Evolutionary conservation across 441 rosid genomes (phyloP).

Genomic region (Pelargonium fulgidum): DNA sequence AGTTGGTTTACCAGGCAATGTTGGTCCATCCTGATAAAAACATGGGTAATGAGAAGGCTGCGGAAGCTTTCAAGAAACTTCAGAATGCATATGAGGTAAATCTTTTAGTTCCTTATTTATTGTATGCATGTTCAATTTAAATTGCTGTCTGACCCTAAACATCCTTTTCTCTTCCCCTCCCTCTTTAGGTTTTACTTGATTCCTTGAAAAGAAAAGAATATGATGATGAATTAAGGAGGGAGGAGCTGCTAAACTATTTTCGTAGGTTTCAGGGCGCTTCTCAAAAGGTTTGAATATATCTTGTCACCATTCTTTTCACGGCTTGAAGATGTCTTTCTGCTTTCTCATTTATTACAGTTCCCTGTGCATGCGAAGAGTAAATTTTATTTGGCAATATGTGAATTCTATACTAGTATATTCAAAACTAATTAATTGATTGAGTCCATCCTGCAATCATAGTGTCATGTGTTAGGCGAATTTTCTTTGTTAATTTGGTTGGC

Average conservation of each 20-base stretch:
- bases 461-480: not conserved
- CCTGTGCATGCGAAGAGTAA: not conserved
- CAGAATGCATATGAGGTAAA: conserved; percentile 94
- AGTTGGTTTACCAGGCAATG: conserved; percentile 61
- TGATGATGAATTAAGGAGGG: conserved; percentile 80
- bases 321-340: not conserved
- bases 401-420: not conserved
- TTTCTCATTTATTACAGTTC: not conserved
- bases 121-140: conserved; percentile 6
- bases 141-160: conserved; percentile 14
- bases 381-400: not conserved
- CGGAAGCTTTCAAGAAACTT: conserved; percentile 95
- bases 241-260: conserved; percentile 69
- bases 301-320: conserved; percentile 10
- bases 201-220: conserved; percentile 71
- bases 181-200: conserved; percentile 66
- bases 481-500: not conserved
- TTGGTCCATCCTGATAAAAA: conserved; percentile 99
- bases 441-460: not conserved
- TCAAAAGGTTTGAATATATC: conserved; percentile 48
- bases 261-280: conserved; percentile 66
- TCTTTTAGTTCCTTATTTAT: conserved; percentile 17
- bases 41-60: conserved; percentile 95
- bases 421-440: not conserved
- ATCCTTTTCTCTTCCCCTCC: not conserved